phyloP scores from a whole-genome alignment of 257 asterid genomes.

The Fraxinus quadrangulata region DNA sequence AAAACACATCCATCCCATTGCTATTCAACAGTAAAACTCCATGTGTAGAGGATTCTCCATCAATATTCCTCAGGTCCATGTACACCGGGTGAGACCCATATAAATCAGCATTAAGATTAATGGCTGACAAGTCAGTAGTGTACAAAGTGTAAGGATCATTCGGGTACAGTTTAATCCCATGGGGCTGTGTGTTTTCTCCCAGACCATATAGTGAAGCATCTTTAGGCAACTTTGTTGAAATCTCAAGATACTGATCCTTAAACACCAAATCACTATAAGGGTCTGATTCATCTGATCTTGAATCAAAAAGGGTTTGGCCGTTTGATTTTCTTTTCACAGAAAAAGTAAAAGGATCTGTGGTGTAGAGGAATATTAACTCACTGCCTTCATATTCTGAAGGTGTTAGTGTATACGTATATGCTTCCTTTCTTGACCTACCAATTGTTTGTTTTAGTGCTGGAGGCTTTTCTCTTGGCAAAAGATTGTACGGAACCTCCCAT shows the following conservation, averaged over 20 bases:
- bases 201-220: constrained; percentile 83
- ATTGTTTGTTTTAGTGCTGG: constrained; percentile 43
- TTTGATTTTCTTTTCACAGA: constrained; percentile 70
- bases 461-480: constrained; percentile 69
- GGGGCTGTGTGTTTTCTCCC: constrained; percentile 89
- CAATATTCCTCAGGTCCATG: constrained; percentile 76
- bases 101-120: constrained; percentile 71
- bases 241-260: constrained; percentile 89
- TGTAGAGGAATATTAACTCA: constrained; percentile 67
- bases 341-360: constrained; percentile 74
- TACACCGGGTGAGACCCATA: constrained; percentile 97
- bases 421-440: constrained; percentile 33
- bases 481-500: constrained; percentile 94
- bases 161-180: constrained; percentile 76
- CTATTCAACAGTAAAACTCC: constrained; percentile 79
- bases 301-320: constrained; percentile 72
- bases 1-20: constrained; percentile 93
- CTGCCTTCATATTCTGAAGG: constrained; percentile 46
- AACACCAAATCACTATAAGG: constrained; percentile 60
- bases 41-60: constrained; percentile 64
- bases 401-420: not conserved
- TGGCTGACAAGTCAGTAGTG: constrained; percentile 78
- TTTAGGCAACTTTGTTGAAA: constrained; percentile 74
- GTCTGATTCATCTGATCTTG: constrained; percentile 56
- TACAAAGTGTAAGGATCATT: constrained; percentile 78